These are phyloP conservation scores for Penicillium taxi DNA, from an alignment of 495 filamentous ascomycete genomes.

Conservation along the genomic window DNA sequence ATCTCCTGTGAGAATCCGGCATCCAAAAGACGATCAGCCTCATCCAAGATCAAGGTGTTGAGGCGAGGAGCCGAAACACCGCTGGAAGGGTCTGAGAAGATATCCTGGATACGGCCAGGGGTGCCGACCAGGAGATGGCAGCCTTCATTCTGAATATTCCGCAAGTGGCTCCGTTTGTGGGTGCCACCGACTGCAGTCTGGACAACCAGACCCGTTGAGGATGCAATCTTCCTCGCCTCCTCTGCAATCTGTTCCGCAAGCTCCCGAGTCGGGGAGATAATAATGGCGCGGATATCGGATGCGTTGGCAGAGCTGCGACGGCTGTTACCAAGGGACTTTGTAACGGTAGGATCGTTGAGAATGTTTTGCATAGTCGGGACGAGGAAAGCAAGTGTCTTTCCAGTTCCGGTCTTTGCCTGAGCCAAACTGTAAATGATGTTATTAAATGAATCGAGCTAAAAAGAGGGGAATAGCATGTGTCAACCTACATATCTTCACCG, in stretches of 20 bases:
- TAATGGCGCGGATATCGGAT: slow-evolving; percentile 74
- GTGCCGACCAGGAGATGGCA: slow-evolving; percentile 90
- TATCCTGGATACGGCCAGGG: slow-evolving; percentile 79
- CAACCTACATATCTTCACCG: slow-evolving; percentile 69
- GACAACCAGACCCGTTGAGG: slow-evolving; percentile 60
- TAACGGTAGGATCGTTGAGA: slow-evolving; percentile 46
- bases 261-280: slow-evolving; percentile 92
- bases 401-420: slow-evolving; percentile 82
- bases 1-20: slow-evolving; percentile 81
- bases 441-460: slow-evolving; percentile 2
- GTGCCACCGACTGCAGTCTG: slow-evolving; percentile 89
- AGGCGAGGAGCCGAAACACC: slow-evolving; percentile 66
- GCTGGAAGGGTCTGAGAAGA: slow-evolving; percentile 60
- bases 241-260: slow-evolving; percentile 88
- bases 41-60: slow-evolving; percentile 79
- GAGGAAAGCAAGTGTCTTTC: slow-evolving; percentile 81
- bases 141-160: slow-evolving; percentile 56
- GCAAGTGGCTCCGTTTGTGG: slow-evolving; percentile 55
- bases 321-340: slow-evolving; percentile 9
- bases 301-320: slow-evolving; percentile 12
- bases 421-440: slow-evolving; percentile 55
- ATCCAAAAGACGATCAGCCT: slow-evolving; percentile 89
- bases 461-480: slow-evolving; percentile 4
- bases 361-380: slow-evolving; percentile 69
- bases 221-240: slow-evolving; percentile 67